Conservation (phyloP, 2,329 filamentous ascomycete species). For the Trichoderma polysporum region DNA sequence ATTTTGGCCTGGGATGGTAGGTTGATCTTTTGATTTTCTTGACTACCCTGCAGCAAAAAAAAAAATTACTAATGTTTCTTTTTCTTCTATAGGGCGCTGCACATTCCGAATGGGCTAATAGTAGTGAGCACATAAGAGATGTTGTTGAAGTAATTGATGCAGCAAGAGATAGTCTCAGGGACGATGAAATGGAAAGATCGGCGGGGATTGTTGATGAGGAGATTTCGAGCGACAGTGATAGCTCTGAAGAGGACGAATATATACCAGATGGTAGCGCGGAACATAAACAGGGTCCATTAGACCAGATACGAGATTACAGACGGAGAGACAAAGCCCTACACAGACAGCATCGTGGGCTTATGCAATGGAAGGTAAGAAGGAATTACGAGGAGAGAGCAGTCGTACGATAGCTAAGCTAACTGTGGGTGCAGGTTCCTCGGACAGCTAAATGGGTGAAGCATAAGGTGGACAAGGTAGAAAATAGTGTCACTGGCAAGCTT, state of each 20-base stretch:
- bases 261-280: slow-evolving; percentile 38
- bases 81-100: slow-evolving; percentile 33
- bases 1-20: slow-evolving; percentile 40
- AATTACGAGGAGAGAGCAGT: neutral
- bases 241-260: slow-evolving; percentile 35
- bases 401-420: slow-evolving; percentile 3
- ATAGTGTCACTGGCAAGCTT: slow-evolving; percentile 57
- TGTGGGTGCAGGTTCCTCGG: slow-evolving; percentile 37
- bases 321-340: slow-evolving; percentile 60
- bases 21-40: slow-evolving; percentile 8
- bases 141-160: slow-evolving; percentile 50
- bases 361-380: slow-evolving; percentile 62
- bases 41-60: neutral
- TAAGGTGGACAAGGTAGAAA: slow-evolving; percentile 57
- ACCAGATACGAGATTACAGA: slow-evolving; percentile 60
- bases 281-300: slow-evolving; percentile 46
- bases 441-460: slow-evolving; percentile 51
- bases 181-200: slow-evolving; percentile 35
- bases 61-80: neutral
- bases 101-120: slow-evolving; percentile 38
- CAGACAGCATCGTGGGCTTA: slow-evolving; percentile 65
- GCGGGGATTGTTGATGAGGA: slow-evolving; percentile 38
- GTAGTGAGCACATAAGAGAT: slow-evolving; percentile 37
- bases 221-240: slow-evolving; percentile 31
- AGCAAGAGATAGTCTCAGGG: slow-evolving; percentile 36